Base-by-base conservation (phyloP, 441 rosid genomes). In the Populus hybrid region DNA sequence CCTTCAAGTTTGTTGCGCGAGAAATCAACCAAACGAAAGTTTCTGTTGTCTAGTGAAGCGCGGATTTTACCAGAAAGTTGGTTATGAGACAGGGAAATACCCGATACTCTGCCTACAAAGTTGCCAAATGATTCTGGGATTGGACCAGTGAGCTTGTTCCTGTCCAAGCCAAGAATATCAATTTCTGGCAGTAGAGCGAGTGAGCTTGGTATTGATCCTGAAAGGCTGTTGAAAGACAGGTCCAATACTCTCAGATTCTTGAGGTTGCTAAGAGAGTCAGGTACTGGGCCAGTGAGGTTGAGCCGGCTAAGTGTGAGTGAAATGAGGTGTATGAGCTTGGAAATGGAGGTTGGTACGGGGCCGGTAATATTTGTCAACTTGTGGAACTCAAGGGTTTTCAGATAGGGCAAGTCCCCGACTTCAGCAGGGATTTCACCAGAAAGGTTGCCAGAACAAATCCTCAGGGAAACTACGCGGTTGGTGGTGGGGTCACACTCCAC, bases 1-100 rank as follows among this genome's bases (percentile, higher is more conserved):
- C 93, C 96, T 38, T 71, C 73, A 9, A 90, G 88, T 67, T 71
- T 67, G 78, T 90, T 94, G 64, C 94, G 80, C 30, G 92, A 88
- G 72, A 92, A 65, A 82, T 92, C 95, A 36, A 92, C 72, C 64
- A 30, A 77, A n/a, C 74, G 64, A 28, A 87, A 87, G 82, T 89
- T 84, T 81, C 80, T 26, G 14, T 84, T 84, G 21, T 86, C 87
- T 79, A 91, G 85, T 1, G 92, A 89, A 10, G 78, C 75, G 8
- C 96, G 94, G 72, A 91, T 89, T 74, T 79, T 78, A 74, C 96
- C 96, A 34, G 96, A 85, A 69, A 94, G 93, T 38, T 84, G 86
- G 74, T 94, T 94, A 78, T 92, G 90, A n/a, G 88, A 87, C 81
- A 92, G 82, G 87, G 78, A 87, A 23, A 94, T 84, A 18, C 59